Base-by-base conservation (phyloP, 805 yeast genomes). In the Saturnispora mendoncae region DNA sequence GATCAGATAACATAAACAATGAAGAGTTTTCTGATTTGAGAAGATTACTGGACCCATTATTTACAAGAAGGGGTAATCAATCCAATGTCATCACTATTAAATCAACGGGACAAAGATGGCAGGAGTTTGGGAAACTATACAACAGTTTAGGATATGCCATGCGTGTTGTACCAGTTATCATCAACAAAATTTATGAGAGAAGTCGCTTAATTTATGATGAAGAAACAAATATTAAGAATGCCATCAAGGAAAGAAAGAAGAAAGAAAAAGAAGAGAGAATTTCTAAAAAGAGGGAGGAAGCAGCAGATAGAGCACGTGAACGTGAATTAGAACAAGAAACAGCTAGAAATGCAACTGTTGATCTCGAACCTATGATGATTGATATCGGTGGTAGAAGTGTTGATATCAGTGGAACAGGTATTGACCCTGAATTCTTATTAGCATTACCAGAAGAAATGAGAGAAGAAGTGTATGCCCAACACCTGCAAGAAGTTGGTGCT, bases 391-490 rank as follows among this genome's bases (percentile, higher is more conserved):
- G 82, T 19, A 62, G 80, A 21, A 78, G 78, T 38, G 87, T 88
- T 27, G 94, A 88, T 55, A 83, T 88, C 28, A 74, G 88, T 31
- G 94, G 92, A 0, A 79, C 95, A 3, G 96, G 84, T 41, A 85
- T 88, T 44, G 97, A 88, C 61, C 94, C 95, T 0, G 90, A 84
- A 50, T 88, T 86, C 56, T 67, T 88, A 46, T 82, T 80, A 51
- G 96, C 95, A 0, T 68, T 88, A 28, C 97, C 97, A 0, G 95
- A 85, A 33, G 92, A 84, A 40, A 83, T 88, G 84, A 68, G 96
- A 38, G 94, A 86, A 47, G 96, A 88, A 54, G 97, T 87, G 0
- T 78, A 84, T 54, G 76, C 88, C 0, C 90, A 86, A 47, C 95
- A 87, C 53, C 66, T 86, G 6, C 66, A 87, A 32, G 92, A 84